Percentiles rank a stretch among this genome's conserved stretches.
These are phyloP conservation scores for Kodamaea hsintzibuensis DNA, from an alignment of 805 yeast genomes.

Conservation along the genomic window DNA sequence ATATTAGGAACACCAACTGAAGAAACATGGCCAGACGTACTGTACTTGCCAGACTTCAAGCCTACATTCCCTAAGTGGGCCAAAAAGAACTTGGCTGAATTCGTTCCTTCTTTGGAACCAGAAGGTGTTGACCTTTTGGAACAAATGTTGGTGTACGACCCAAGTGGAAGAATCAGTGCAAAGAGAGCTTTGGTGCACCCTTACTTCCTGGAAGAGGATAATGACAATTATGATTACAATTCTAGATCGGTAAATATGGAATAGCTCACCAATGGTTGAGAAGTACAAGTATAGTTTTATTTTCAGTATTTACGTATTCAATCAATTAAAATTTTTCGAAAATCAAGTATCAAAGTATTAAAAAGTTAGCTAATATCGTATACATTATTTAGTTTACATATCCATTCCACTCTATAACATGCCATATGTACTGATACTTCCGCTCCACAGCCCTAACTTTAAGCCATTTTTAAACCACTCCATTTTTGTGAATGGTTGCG, in stretches of 20 bases:
- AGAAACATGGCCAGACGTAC: conserved; percentile 92
- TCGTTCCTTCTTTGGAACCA: conserved; percentile 76
- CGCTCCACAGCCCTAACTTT: neutral
- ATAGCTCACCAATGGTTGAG: neutral
- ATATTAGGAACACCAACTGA: conserved; percentile 93
- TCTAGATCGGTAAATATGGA: conserved; percentile 43
- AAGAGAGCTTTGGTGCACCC: conserved; percentile 90
- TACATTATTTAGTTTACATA: too few relatives aligned
- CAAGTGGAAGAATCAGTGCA: conserved; percentile 90
- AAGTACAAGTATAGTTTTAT: neutral
- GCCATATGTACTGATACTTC: too few relatives aligned
- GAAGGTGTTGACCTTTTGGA: conserved; percentile 84
- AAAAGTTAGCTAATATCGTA: too few relatives aligned
- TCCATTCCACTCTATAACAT: neutral
- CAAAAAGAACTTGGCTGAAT: conserved; percentile 65
- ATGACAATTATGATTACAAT: conserved; percentile 30
- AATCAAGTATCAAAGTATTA: too few relatives aligned
- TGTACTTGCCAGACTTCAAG: conserved; percentile 87
- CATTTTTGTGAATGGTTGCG: neutral
- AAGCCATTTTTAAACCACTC: neutral
- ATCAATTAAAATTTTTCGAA: neutral
- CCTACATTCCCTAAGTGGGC: conserved; percentile 91
- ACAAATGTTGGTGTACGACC: conserved; percentile 84
- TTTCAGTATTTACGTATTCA: neutral
- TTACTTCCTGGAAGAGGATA: conserved; percentile 63